Evolutionary conservation across 2,329 filamentous ascomycete species (phyloP), one percentile per base, ranked within the genome.

Genomic region (Fusarium phyllophilum): DNA sequence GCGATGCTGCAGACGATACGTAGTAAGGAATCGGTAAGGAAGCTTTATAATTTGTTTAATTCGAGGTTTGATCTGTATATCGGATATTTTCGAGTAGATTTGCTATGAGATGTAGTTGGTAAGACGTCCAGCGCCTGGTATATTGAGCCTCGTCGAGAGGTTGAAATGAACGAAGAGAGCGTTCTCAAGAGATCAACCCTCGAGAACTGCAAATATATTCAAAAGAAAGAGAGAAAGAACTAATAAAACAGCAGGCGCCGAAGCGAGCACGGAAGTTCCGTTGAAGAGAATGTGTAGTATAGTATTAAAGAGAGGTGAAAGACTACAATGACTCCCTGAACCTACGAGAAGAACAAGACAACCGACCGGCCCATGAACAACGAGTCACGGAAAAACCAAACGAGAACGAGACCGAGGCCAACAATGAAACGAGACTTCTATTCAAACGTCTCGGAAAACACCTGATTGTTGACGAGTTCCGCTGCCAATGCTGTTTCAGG

Each of bases 401-500:
- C 55, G 58, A 66, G 49, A 62, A 70, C 55, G 58, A 66, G 48
- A 68, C 46, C 52, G 75, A 76, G 60, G 55, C 63, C 58, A 65
- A 61, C 38, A 70, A 64, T 77, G 76, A 78, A 78, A 78, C 76
- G 58, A 55, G 68, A 66, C 31, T 49, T 65, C 68, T 60, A 76
- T 75, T 56, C 69, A 58, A 72, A 51, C 49, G 67, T 75, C 73
- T 78, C 75, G 75, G 55, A 73, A 74, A 77, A 70, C 76, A 78
- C 45, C 76, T 78, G 75, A 78, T 78, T 26, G 48, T 68, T 68
- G 72, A 72, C 56, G 34, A 65, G 66, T 72, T 69, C 69, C 66
- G 63, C 69, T 74, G 71, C 74, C 68, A 66, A 62, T 66, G 67
- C 56, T 65, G 78, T 79, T 79, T 79, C 78, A 79, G 78, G 78